Evolutionary conservation across 2,329 filamentous ascomycete genomes (phyloP).

Genomic region (Bipolaris bicolor): DNA sequence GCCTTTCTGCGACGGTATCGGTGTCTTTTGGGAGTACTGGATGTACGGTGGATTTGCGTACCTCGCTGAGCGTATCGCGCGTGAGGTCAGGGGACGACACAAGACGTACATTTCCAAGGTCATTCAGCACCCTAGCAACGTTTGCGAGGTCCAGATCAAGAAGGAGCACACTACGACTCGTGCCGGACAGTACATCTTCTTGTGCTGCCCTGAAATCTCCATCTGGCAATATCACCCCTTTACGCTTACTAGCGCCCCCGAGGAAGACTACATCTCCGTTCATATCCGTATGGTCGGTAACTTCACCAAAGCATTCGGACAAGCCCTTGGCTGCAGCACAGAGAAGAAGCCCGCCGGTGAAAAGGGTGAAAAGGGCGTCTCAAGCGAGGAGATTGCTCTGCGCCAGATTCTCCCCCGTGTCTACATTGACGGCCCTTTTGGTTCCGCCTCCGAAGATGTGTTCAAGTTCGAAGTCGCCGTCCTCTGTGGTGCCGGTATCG

Average conservation of each 20-base stretch:
- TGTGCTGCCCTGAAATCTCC: constrained; percentile 84
- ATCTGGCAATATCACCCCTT: constrained; percentile 91
- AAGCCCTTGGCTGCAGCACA: constrained; percentile 76
- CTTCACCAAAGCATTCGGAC: constrained; percentile 74
- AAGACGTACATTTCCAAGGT: constrained; percentile 89
- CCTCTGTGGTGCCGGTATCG: constrained; percentile 59
- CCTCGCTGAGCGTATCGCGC: constrained; percentile 76
- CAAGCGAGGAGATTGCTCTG: constrained; percentile 70
- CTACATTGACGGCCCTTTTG: constrained; percentile 85
- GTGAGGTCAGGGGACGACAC: constrained; percentile 79
- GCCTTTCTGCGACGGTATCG: constrained; percentile 76
- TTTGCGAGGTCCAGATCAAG: constrained; percentile 91
- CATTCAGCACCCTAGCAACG: constrained; percentile 86
- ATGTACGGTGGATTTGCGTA: constrained; percentile 83
- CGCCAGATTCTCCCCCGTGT: constrained; percentile 77
- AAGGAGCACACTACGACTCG: constrained; percentile 83
- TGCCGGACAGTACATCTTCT: constrained; percentile 86
- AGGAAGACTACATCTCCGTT: constrained; percentile 89
- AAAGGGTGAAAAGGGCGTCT: constrained; percentile 61
- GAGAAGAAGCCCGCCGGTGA: constrained; percentile 60
- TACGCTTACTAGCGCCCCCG: constrained; percentile 82
- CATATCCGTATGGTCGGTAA: constrained; percentile 84
- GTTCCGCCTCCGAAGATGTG: constrained; percentile 84
- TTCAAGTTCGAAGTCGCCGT: constrained; percentile 69
- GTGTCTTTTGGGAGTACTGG: constrained; percentile 91